These are phyloP conservation scores for Coelastrella sp. DNA, from an alignment of 139 green algal genomes.

Conservation along the genomic window DNA sequence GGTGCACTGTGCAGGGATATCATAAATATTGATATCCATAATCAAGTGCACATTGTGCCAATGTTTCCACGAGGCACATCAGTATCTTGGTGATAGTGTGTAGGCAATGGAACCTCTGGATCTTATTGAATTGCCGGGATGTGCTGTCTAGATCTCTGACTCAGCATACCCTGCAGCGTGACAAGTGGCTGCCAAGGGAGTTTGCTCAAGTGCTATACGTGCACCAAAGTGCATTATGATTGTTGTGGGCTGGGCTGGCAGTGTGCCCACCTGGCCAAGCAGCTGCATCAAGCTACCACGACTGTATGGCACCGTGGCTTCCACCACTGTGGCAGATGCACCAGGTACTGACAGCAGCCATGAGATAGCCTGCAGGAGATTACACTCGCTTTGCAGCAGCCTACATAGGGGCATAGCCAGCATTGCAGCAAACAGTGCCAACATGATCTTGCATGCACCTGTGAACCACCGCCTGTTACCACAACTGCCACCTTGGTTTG, in stretches of 20 bases:
- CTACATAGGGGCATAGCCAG: not conserved
- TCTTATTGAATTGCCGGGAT: not conserved
- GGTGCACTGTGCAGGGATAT: too few species aligned
- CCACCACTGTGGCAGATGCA: conserved; percentile 83
- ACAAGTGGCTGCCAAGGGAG: not conserved
- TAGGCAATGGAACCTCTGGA: not conserved
- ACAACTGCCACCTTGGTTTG: conserved; percentile 61
- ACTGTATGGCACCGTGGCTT: conserved; percentile 80
- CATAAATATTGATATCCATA: too few species aligned
- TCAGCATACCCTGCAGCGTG: not conserved
- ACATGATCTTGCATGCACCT: conserved; percentile 50
- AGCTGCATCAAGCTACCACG: conserved; percentile 61
- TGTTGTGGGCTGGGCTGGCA: too few species aligned
- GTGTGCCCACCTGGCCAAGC: conserved; percentile 60
- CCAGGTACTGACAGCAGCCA: conserved; percentile 84
- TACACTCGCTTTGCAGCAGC: too few species aligned
- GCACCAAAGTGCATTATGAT: not conserved
- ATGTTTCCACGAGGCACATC: too few species aligned
- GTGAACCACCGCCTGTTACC: conserved; percentile 66
- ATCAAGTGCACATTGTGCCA: too few species aligned
- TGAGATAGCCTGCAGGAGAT: conserved; percentile 59
- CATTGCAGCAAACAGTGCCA: not conserved
- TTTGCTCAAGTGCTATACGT: not conserved
- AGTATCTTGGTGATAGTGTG: not conserved
- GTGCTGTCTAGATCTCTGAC: not conserved